Conservation (phyloP, 768 basidiomycete genomes). For the Suillus decipiens region DNA sequence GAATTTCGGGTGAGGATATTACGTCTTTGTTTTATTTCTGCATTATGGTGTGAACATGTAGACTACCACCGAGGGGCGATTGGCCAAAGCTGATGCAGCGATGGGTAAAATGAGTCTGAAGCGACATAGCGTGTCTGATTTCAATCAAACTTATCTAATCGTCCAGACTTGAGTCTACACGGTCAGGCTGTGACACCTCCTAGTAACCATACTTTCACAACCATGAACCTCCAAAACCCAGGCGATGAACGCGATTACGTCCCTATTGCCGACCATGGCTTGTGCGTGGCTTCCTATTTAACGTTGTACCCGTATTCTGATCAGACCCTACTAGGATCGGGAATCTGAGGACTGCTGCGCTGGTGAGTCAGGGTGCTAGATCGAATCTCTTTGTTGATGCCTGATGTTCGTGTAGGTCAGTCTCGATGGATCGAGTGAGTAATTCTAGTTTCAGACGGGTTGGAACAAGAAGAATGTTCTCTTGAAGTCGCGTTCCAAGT, state of each 20-base stretch:
- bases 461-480: neutral
- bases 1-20: neutral
- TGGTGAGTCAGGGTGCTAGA: constrained; percentile 40
- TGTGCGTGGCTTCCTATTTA: constrained; percentile 47
- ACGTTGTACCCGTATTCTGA: constrained; percentile 16
- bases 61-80: neutral
- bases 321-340: constrained; percentile 63
- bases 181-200: neutral
- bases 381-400: neutral
- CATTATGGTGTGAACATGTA: neutral
- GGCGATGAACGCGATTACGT: constrained; percentile 63
- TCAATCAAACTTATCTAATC: neutral
- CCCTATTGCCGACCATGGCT: constrained; percentile 76
- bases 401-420: constrained; percentile 48
- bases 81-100: neutral
- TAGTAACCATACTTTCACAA: constrained; percentile 6
- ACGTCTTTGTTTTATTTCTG: constrained; percentile 10
- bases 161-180: neutral
- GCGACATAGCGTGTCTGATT: neutral
- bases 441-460: neutral
- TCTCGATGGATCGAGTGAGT: constrained; percentile 76
- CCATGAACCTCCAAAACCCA: constrained; percentile 59
- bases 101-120: constrained; percentile 3
- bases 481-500: neutral
- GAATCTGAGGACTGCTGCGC: constrained; percentile 79